Conservation (phyloP, 2,329 filamentous ascomycete genomes). For the Rhytidhysteron rufulum region DNA sequence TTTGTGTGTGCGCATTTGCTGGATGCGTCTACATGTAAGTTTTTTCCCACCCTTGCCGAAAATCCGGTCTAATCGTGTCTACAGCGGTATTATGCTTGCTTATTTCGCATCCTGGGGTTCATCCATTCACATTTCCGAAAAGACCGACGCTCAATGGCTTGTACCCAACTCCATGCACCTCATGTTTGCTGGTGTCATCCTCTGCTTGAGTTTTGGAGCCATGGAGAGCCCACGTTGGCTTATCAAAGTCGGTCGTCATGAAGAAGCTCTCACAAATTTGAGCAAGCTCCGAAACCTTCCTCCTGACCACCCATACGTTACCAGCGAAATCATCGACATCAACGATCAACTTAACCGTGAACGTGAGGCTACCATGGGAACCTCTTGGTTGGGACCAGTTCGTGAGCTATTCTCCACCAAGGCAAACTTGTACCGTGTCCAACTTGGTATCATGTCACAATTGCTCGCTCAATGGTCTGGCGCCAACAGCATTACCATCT, state of each 20-base stretch:
- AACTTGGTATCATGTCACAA: slow-evolving; percentile 65
- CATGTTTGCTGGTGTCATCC: slow-evolving; percentile 71
- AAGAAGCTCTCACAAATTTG: slow-evolving; percentile 56
- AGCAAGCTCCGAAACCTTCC: slow-evolving; percentile 58
- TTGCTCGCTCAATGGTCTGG: slow-evolving; percentile 72
- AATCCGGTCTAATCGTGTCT: background rate
- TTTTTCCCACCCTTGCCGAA: background rate
- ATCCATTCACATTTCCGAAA: slow-evolving; percentile 48
- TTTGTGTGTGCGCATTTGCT: slow-evolving; percentile 69
- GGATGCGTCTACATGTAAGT: slow-evolving; percentile 63
- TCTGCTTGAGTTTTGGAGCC: slow-evolving; percentile 65
- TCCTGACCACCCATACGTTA: slow-evolving; percentile 57
- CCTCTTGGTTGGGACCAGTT: slow-evolving; percentile 61
- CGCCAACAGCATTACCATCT: slow-evolving; percentile 70
- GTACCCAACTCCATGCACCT: slow-evolving; percentile 72
- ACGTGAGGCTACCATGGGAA: slow-evolving; percentile 65
- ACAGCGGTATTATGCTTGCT: slow-evolving; percentile 65
- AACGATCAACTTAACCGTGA: slow-evolving; percentile 65
- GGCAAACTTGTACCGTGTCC: slow-evolving; percentile 69
- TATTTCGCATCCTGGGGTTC: slow-evolving; percentile 66
- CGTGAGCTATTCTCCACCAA: slow-evolving; percentile 66
- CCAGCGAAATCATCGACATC: slow-evolving; percentile 61
- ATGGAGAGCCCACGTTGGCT: slow-evolving; percentile 69
- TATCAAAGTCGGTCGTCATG: slow-evolving; percentile 59
- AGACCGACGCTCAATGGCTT: slow-evolving; percentile 48